These are phyloP conservation scores for Casaregolazyma suthepensis DNA, from an alignment of 1,139 yeast genomes.

Conservation along the genomic window DNA sequence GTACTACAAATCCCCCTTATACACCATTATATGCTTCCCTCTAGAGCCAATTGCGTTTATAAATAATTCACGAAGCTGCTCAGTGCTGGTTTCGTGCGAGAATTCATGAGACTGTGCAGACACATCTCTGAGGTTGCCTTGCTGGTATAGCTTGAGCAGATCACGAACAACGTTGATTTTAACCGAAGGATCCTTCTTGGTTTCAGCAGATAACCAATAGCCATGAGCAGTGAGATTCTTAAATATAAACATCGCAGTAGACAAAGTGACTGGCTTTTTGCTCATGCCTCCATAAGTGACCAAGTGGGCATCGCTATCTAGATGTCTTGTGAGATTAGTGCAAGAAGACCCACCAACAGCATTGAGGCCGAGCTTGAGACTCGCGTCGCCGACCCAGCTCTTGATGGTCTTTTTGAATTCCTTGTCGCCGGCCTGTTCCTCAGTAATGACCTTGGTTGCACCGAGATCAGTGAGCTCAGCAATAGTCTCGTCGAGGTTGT, in stretches of 20 bases:
- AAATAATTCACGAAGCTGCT: background rate
- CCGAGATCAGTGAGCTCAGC: constrained; percentile 58
- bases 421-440: constrained; percentile 67
- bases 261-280: constrained; percentile 82
- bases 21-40: constrained; percentile 5
- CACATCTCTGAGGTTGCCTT: constrained; percentile 55
- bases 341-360: constrained; percentile 90
- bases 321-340: constrained; percentile 74
- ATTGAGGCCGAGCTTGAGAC: constrained; percentile 73
- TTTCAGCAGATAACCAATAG: constrained; percentile 86
- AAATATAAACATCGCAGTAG: constrained; percentile 84
- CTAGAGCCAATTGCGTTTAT: background rate
- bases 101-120: constrained; percentile 42
- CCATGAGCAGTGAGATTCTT: constrained; percentile 83
- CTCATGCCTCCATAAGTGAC: constrained; percentile 98
- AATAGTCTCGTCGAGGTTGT: constrained; percentile 55
- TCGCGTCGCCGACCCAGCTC: constrained; percentile 49
- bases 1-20: background rate
- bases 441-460: constrained; percentile 87
- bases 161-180: constrained; percentile 56
- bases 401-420: constrained; percentile 58
- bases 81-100: background rate
- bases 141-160: constrained; percentile 59
- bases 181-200: constrained; percentile 55
- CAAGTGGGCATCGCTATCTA: constrained; percentile 60